phyloP scores from a whole-genome alignment of 1,284 basidiomycete genomes.

The Papiliotrema nemorosa region DNA sequence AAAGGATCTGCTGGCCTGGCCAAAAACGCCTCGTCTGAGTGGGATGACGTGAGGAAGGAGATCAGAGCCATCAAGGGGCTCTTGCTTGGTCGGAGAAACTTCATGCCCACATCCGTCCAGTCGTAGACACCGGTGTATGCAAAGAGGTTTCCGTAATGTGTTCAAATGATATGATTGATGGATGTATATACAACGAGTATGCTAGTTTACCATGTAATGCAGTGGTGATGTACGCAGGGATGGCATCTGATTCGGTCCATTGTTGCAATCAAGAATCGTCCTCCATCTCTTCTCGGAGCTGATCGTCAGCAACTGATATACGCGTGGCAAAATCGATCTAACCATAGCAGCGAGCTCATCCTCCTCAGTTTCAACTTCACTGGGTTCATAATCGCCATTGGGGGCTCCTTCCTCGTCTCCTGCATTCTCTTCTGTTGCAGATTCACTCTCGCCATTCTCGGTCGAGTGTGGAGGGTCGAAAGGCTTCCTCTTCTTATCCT shows the following conservation, averaged over 20 bases:
- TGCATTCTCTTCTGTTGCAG: not conserved
- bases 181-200: no score
- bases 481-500: conserved; percentile 1
- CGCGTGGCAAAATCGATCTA: no score
- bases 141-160: no score
- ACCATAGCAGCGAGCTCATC: not conserved
- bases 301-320: not conserved
- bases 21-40: conserved; percentile 28
- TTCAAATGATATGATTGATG: not conserved
- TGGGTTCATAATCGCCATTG: not conserved
- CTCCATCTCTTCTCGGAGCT: not conserved
- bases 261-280: not conserved
- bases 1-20: not conserved
- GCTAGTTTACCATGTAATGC: no score
- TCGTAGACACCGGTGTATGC: no score
- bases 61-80: conserved; percentile 48
- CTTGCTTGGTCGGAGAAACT: conserved; percentile 43
- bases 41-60: conserved; percentile 46
- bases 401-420: not conserved
- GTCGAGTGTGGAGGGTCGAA: not conserved
- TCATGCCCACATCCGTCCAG: conserved; percentile 5
- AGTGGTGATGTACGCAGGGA: no score
- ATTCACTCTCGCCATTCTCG: not conserved
- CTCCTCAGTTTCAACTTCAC: not conserved
- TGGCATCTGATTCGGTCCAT: no score